These are phyloP conservation scores for Apiospora saccharicola DNA, from an alignment of 2,329 filamentous ascomycete species.

Conservation along the genomic window DNA sequence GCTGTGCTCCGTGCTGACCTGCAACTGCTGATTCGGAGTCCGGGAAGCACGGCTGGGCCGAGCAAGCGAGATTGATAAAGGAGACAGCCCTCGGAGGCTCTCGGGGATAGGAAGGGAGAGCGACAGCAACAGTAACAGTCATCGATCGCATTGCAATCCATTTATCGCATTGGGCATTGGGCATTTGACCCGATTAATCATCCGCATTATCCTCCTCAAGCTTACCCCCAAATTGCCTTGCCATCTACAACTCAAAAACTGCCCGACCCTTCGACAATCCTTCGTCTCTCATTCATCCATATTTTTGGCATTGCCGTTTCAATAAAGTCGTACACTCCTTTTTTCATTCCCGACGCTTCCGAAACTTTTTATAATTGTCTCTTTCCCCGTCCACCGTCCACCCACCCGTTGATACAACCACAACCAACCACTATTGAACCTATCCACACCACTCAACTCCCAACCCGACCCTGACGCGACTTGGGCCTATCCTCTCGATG, in stretches of 20 bases:
- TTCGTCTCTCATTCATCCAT: background rate
- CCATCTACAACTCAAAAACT: constrained; percentile 12
- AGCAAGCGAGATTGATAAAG: constrained; percentile 24
- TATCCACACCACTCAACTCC: background rate
- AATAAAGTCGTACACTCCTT: constrained; percentile 8
- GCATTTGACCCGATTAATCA: constrained; percentile 1
- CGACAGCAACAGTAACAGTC: background rate
- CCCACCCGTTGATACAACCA: no score
- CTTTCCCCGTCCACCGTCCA: background rate
- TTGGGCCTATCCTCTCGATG: constrained; percentile 17
- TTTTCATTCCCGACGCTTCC: constrained; percentile 1
- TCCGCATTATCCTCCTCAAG: constrained; percentile 5
- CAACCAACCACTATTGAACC: background rate
- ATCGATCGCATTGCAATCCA: constrained; percentile 13
- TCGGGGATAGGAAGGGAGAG: constrained; percentile 14
- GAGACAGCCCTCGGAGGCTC: constrained; percentile 15
- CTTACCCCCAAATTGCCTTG: constrained; percentile 5
- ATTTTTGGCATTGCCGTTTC: constrained; percentile 6
- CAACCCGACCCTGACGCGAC: constrained; percentile 20
- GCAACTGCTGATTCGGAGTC: constrained; percentile 22
- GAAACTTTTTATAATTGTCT: constrained; percentile 7
- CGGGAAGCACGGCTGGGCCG: constrained; percentile 20
- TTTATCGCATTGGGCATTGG: background rate
- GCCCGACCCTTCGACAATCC: constrained; percentile 9
- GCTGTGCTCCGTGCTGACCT: constrained; percentile 20